Evolutionary conservation across 1,284 basidiomycete genomes (phyloP), one percentile per base, ranked within the genome.

Genomic region (Tremellales sp.): DNA sequence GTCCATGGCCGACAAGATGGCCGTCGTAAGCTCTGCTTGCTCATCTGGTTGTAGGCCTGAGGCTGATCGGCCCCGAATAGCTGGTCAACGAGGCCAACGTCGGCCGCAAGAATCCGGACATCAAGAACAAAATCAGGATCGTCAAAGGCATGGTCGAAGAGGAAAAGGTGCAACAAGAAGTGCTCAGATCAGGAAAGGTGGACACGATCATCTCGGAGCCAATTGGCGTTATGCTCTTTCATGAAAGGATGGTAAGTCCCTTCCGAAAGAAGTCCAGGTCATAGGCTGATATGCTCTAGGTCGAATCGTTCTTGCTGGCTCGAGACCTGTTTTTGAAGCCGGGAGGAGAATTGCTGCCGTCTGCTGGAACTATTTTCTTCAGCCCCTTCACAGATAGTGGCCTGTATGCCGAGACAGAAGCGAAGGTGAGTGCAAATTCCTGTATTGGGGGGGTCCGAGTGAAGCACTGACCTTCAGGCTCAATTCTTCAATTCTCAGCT

Each of bases 161-260:
- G 46, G 52, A 61, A 31, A 52, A 56, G 11, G 60, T 69, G 8
- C 68, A 74, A 55, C 52, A 56, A 7, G 52, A 67, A 19, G 69
- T 71, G 7, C 49, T 73, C 41, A 21, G 48, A 33, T 57, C 56
- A 29, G 73, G 65, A 22, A 66, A 75, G 57, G 77, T 78, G 22
- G 78, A 79, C 53, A 78, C 77, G 24, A 76, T 79, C 44, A 70
- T 79, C n/a, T 77, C 76, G 3, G 78, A 79, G 56, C 78, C 77
- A 23, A 74, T 79, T 11, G 77, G 77, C 3, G 77, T 78, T 13
- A 71, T 79, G 62, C 60, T 79, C 23, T 65, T 78, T 11, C 77
- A 79, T 52, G 78, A 79, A 56, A 62, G 77, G 17, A 79, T 79
- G 78, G 76, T 76, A 55, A 22, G 69, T 60, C 3, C 17, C 10